Percentiles rank a stretch among this genome's conserved stretches.
These are phyloP conservation scores for Emergomyces africanus DNA, from an alignment of 2,329 filamentous ascomycete species.

Conservation along the genomic window DNA sequence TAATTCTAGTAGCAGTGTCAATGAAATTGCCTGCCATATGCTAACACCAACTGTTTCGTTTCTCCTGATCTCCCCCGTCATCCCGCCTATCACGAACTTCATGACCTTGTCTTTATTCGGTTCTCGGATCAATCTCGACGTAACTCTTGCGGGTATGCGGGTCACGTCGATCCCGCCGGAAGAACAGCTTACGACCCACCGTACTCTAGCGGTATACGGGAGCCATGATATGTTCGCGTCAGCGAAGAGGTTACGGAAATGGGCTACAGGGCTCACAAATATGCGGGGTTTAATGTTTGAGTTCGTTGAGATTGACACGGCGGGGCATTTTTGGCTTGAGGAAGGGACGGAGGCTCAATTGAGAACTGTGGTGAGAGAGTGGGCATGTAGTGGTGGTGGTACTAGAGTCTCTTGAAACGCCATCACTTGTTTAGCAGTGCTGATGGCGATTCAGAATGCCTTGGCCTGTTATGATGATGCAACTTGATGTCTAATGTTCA, in stretches of 20 bases:
- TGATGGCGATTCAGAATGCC: background rate
- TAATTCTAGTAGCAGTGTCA: background rate
- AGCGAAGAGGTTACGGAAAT: constrained; percentile 49
- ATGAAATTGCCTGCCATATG: constrained; percentile 9
- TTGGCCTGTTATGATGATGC: background rate
- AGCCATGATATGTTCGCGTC: constrained; percentile 62
- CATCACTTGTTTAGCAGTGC: background rate
- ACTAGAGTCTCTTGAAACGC: background rate
- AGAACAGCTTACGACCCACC: constrained; percentile 43
- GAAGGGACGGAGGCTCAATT: constrained; percentile 34
- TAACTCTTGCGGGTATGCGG: constrained; percentile 17
- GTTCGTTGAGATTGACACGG: constrained; percentile 38
- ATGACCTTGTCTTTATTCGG: constrained; percentile 46
- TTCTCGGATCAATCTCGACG: constrained; percentile 13
- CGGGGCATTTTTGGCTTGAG: constrained; percentile 54
- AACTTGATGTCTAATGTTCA: background rate
- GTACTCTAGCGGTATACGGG: constrained; percentile 61
- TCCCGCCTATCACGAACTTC: constrained; percentile 43
- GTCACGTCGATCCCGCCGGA: constrained; percentile 32
- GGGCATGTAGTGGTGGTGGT: constrained; percentile 19
- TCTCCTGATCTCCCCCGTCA: constrained; percentile 55
- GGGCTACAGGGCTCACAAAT: constrained; percentile 45
- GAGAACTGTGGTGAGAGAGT: constrained; percentile 27
- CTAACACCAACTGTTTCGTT: constrained; percentile 24
- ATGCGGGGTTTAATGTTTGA: constrained; percentile 35